Evolutionary conservation across 257 asterid species (phyloP).

Genomic region (Hygrophila difformis): DNA sequence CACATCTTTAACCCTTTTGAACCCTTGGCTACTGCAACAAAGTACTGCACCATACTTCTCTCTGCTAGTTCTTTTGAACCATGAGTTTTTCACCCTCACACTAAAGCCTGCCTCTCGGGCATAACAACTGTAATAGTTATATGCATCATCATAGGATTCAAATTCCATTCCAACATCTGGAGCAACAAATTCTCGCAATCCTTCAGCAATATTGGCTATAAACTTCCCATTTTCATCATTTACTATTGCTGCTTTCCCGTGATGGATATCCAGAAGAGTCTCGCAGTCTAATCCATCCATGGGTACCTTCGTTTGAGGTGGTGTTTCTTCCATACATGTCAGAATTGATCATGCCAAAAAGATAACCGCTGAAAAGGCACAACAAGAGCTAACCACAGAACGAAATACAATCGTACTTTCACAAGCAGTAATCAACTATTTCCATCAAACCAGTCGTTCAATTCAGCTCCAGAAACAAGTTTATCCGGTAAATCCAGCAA

Average conservation of each 20-base stretch:
- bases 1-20: conserved; percentile 68
- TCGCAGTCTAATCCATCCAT: conserved; percentile 17
- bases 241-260: conserved; percentile 6
- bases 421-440: background rate
- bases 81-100: conserved; percentile 76
- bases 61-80: conserved; percentile 80
- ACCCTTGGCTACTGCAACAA: conserved; percentile 88
- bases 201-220: conserved; percentile 15
- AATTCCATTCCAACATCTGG: conserved; percentile 77
- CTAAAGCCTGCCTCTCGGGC: conserved; percentile 67
- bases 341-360: conserved; percentile 17
- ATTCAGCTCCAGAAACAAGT: background rate
- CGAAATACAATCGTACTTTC: too few species aligned
- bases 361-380: conserved; percentile 8
- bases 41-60: conserved; percentile 88
- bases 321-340: conserved; percentile 42
- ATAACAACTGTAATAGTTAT: conserved; percentile 67
- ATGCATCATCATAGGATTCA: conserved; percentile 77
- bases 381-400: background rate
- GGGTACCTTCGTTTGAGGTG: conserved; percentile 28
- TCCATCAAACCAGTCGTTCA: conserved; percentile 7
- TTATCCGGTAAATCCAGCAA: background rate
- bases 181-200: conserved; percentile 42
- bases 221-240: conserved; percentile 20
- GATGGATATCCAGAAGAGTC: conserved; percentile 15